Conservation (phyloP, 2,329 filamentous ascomycete genomes). For the Lecanosticta acicola region DNA sequence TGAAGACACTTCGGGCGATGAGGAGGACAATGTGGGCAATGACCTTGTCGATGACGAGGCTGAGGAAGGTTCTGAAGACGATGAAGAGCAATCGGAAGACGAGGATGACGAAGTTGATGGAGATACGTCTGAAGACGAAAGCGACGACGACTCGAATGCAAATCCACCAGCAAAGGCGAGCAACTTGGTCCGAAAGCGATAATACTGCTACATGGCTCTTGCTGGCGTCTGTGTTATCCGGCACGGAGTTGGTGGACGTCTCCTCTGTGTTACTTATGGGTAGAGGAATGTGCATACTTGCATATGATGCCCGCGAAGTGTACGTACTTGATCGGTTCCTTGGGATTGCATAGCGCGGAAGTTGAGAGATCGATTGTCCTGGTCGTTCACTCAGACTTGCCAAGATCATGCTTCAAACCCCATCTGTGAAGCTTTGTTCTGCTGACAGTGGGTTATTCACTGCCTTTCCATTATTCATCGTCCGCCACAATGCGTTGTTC, state of each 20-base stretch:
- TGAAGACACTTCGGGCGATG: slow-evolving; percentile 18
- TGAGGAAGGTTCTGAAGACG: slow-evolving; percentile 43
- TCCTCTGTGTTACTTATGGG: neutral
- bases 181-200: slow-evolving; percentile 8
- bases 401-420: neutral
- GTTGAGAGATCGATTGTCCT: neutral
- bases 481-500: neutral
- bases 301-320: slow-evolving; percentile 3
- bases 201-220: neutral
- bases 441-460: neutral
- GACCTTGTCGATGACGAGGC: slow-evolving; percentile 49
- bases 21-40: slow-evolving; percentile 28
- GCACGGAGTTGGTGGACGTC: neutral
- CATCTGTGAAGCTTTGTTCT: neutral
- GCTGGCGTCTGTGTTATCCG: neutral
- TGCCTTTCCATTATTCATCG: neutral
- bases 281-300: slow-evolving; percentile 2
- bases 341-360: slow-evolving; percentile 3
- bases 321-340: neutral
- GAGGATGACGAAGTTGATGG: slow-evolving; percentile 9
- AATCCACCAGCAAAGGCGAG: slow-evolving; percentile 2
- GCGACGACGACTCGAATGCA: slow-evolving; percentile 9
- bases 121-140: slow-evolving; percentile 5
- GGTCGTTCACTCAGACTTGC: neutral
- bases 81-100: slow-evolving; percentile 33